These are phyloP conservation scores for Stachybotrys chlorohalonatus DNA, from an alignment of 2,329 filamentous ascomycete genomes.

Conservation along the genomic window DNA sequence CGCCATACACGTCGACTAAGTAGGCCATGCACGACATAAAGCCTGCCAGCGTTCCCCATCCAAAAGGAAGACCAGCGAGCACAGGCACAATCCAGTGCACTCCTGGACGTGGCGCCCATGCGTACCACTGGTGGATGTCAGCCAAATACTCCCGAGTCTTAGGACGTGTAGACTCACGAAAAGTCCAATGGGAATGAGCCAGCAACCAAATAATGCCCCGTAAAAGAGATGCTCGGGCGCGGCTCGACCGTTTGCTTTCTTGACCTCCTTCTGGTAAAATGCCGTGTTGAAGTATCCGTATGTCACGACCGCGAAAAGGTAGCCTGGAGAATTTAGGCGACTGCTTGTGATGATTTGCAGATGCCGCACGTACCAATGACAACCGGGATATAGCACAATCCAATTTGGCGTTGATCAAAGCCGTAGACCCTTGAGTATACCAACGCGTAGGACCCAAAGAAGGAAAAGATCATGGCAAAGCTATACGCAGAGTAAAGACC, in stretches of 20 bases:
- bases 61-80: neutral
- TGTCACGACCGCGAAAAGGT: neutral
- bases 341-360: neutral
- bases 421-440: neutral
- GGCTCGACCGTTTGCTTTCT: neutral
- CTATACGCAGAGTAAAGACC: neutral
- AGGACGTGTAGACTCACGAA: neutral
- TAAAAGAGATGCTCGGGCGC: neutral
- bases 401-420: neutral
- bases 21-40: neutral
- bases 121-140: neutral
- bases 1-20: neutral
- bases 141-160: neutral
- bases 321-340: neutral
- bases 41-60: neutral
- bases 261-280: neutral
- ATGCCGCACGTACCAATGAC: neutral
- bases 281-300: neutral
- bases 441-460: neutral
- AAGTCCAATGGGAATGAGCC: neutral
- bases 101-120: neutral
- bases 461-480: neutral
- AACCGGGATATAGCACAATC: neutral
- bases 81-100: constrained; percentile 1
- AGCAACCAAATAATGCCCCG: neutral